Base-by-base conservation (phyloP, 2,329 filamentous ascomycete genomes). In the Pleomassaria siparia region DNA sequence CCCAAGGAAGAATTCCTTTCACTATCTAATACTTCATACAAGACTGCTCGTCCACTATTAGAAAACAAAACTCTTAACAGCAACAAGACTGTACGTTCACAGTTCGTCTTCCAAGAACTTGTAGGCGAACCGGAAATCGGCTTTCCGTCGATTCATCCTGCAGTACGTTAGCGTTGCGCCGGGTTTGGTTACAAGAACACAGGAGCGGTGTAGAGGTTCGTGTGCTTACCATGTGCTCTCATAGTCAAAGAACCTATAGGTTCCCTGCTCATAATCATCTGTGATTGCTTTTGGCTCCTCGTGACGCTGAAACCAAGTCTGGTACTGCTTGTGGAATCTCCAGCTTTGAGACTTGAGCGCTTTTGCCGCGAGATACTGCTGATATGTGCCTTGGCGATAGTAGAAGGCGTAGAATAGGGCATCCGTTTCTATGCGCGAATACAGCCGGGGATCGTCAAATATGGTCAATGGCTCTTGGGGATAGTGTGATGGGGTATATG, bases 271-370 rank as follows among this genome's bases (percentile, higher is more conserved):
- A 67, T 90, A 97, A 74, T 99, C 94, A 72, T 99, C 94, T 0
- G 94, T 97, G 66, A 99, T 99, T 61, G 86, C 91, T 79, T 99
- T 99, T 15, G 94, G 94, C 76, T 99, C 94, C 68, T 99, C 94
- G 59, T 99, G 94, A 43, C 94, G 83, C 73, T 99, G 94, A 67
- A 99, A 99, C 94, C 94, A 99, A 1, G 94, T 99, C 72, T 73
- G 94, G 69, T 99, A 99, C 72, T 97, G 94, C 78, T 99, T 99
- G 76, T 99, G 94, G 71, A 99, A 99, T 47, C 94, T 83, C 94
- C 94, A 99, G 72, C 91, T 96, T 73, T 99, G 94, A 58, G 92
- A 89, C 75, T 99, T 99, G 43, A 99, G 77, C n/a, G 94, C 90
- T 73, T 95, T 96, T 12, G 94, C 94, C 1, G 94, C 91, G 49